phyloP scores from a whole-genome alignment of 192 early-diverging fungal genomes.

The Paraglomus brasilianum region DNA sequence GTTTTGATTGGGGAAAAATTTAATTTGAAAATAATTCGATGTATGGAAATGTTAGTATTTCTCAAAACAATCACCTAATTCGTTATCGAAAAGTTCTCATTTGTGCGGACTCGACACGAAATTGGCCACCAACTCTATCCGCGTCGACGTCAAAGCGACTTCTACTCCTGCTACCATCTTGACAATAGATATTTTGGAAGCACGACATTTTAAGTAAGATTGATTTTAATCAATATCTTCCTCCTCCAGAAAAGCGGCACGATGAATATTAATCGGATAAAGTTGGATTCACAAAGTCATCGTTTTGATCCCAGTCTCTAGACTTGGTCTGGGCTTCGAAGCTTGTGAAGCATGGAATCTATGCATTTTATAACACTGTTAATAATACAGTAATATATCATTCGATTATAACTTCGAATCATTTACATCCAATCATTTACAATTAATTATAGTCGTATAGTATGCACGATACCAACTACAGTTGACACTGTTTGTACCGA shows the following conservation, averaged over 20 bases:
- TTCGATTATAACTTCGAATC: background rate
- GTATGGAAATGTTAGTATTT: too few species aligned
- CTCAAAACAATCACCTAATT: too few species aligned
- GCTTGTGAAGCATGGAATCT: slow-evolving; percentile 34
- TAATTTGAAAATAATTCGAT: too few species aligned
- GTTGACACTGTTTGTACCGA: too few species aligned
- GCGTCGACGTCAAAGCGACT: background rate
- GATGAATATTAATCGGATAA: slow-evolving; percentile 5
- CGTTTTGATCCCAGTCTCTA: slow-evolving; percentile 25
- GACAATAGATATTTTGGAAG: slow-evolving; percentile 15
- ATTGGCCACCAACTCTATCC: background rate
- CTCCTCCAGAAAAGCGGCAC: background rate
- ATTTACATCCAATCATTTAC: background rate
- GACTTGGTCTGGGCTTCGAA: slow-evolving; percentile 32
- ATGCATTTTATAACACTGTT: background rate
- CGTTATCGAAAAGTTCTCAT: too few species aligned
- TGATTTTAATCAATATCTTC: background rate
- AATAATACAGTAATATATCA: background rate
- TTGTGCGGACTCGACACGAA: too few species aligned
- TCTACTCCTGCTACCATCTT: slow-evolving; percentile 9
- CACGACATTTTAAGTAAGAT: slow-evolving; percentile 21
- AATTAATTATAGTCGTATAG: slow-evolving; percentile 24
- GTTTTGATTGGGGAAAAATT: too few species aligned
- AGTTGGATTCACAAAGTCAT: slow-evolving; percentile 30
- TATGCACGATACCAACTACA: slow-evolving; percentile 33